A percentile compares a stretch with the other conserved stretches of the same genome.
Conservation (phyloP, 192 early-diverging fungal species). For the Podila epicladia region DNA sequence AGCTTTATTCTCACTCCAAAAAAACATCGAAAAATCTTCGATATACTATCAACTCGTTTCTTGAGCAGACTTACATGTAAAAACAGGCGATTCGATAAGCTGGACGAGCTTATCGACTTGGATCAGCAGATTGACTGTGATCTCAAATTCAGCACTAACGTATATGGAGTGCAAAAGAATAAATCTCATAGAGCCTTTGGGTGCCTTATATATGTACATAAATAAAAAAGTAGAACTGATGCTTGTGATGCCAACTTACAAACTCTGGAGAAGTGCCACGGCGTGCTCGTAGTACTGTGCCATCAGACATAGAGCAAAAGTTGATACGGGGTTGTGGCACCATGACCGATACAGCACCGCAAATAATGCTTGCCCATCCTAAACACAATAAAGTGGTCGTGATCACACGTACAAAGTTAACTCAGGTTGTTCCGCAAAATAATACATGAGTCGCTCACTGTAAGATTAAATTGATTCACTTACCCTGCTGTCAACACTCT, state of each 20-base stretch:
- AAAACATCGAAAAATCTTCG: background rate
- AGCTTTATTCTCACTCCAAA: too few species aligned
- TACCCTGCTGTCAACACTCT: constrained; percentile 76
- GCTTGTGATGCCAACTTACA: constrained; percentile 57
- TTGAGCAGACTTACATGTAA: constrained; percentile 72
- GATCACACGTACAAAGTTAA: too few species aligned
- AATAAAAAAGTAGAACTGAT: background rate
- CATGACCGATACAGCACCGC: constrained; percentile 89
- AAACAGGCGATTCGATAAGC: constrained; percentile 96
- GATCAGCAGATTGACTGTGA: constrained; percentile 93
- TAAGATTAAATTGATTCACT: background rate
- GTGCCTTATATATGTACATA: too few species aligned
- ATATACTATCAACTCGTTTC: too few species aligned
- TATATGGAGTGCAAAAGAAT: background rate
- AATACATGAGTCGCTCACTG: too few species aligned
- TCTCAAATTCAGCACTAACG: constrained; percentile 84
- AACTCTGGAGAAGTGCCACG: constrained; percentile 78
- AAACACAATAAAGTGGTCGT: constrained; percentile 1
- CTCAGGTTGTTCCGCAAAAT: too few species aligned
- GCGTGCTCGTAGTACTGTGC: constrained; percentile 98
- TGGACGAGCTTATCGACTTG: constrained; percentile 99
- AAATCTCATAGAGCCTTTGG: background rate
- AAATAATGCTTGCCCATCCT: constrained; percentile 88
- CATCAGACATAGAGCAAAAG: constrained; percentile 92
- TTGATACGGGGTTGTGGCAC: constrained; percentile 96